These are phyloP conservation scores for Heritiera fomes DNA, from an alignment of 345 rosid species.

Conservation along the genomic window DNA sequence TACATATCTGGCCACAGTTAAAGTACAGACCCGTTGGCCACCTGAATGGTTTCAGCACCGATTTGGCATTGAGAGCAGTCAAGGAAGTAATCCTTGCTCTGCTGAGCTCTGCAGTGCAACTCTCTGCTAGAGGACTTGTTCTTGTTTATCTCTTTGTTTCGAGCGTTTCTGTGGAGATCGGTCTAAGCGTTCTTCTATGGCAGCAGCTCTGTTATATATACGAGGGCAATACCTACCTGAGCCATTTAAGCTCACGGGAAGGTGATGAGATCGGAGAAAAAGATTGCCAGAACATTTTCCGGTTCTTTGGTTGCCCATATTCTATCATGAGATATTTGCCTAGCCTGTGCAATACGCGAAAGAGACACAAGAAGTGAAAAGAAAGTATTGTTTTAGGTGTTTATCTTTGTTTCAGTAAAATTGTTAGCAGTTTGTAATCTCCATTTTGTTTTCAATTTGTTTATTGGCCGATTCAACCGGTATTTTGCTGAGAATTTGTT, in stretches of 20 bases:
- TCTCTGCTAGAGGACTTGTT: conserved; percentile 69
- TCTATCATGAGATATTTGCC: conserved; percentile 53
- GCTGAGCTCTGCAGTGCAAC: conserved; percentile 47
- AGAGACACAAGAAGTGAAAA: conserved; percentile 62
- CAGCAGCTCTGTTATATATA: conserved; percentile 37
- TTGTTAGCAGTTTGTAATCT: no score
- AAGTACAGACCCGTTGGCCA: conserved; percentile 17
- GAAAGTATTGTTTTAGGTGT: neutral
- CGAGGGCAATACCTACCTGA: conserved; percentile 46
- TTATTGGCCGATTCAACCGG: neutral
- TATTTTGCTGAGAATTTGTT: neutral
- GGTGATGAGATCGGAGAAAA: conserved; percentile 45
- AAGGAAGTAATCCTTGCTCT: conserved; percentile 52
- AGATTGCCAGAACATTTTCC: conserved; percentile 66
- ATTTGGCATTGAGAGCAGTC: conserved; percentile 37
- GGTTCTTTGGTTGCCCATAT: conserved; percentile 69
- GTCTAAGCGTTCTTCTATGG: conserved; percentile 73
- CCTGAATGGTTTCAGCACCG: conserved; percentile 22
- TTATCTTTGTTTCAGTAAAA: no score
- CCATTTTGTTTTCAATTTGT: no score
- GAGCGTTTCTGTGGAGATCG: conserved; percentile 67
- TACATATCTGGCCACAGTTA: conserved; percentile 57
- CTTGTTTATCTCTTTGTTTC: conserved; percentile 75
- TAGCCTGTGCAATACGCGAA: conserved; percentile 41
- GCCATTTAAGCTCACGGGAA: conserved; percentile 62